A percentile compares a stretch with the other conserved stretches of the same genome.
Conservation (phyloP, 345 rosid genomes). For the Gynandropsis gynandra region DNA sequence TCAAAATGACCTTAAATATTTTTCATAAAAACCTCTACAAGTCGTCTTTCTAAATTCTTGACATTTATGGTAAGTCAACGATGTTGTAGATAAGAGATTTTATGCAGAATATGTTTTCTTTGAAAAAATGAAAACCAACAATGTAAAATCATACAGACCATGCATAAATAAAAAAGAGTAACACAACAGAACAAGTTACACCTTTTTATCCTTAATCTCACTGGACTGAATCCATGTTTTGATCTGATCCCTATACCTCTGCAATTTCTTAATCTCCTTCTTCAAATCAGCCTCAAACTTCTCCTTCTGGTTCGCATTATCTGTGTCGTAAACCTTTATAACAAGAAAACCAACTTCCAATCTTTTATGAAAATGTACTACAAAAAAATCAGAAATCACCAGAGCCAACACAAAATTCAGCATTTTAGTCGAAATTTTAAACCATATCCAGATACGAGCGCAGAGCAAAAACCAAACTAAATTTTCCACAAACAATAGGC, state of each 20-base stretch:
- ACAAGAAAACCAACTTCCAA: constrained; percentile 22
- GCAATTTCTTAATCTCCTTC: constrained; percentile 98
- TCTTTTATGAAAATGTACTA: constrained; percentile 23
- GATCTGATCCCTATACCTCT: constrained; percentile 96
- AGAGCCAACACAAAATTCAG: constrained; percentile 15
- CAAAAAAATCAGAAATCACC: no score
- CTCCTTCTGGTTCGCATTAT: constrained; percentile 93
- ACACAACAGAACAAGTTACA: constrained; percentile 19
- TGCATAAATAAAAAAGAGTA: background rate
- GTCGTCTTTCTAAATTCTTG: no score
- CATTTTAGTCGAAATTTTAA: no score
- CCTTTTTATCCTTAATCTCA: constrained; percentile 95
- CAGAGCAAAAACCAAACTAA: no score
- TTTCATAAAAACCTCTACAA: no score
- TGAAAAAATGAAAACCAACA: no score
- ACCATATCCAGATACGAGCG: no score
- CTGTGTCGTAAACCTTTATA: constrained; percentile 87
- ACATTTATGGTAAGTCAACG: no score
- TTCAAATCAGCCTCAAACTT: constrained; percentile 96
- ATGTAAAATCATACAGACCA: background rate
- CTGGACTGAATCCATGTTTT: constrained; percentile 97
- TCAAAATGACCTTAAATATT: no score
- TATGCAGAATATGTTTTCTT: no score
- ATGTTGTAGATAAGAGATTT: no score
- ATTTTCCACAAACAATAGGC: no score